A percentile compares a stretch with the other conserved stretches of the same genome.
phyloP scores from a whole-genome alignment of 2,329 filamentous ascomycete species.

The Botrytis aclada region DNA sequence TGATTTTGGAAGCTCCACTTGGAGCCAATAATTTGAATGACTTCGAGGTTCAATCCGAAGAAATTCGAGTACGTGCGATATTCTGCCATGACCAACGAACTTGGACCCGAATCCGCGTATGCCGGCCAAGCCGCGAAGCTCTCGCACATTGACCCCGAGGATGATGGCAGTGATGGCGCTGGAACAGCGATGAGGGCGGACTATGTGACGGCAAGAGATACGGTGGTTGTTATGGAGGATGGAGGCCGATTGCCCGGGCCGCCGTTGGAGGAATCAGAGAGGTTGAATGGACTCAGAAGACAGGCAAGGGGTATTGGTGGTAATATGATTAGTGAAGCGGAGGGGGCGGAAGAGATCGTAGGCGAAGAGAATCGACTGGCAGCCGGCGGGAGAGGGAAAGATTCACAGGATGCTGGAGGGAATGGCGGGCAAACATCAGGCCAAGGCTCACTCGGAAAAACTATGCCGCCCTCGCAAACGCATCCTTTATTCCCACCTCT shows the following conservation, averaged over 20 bases:
- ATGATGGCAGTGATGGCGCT: conserved; percentile 28
- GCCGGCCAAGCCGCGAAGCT: conserved; percentile 59
- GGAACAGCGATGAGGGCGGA: conserved; percentile 58
- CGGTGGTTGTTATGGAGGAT: conserved; percentile 66
- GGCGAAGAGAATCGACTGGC: conserved; percentile 31
- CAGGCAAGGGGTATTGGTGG: conserved; percentile 39
- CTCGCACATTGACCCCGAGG: conserved; percentile 40
- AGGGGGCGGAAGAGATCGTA: conserved; percentile 35
- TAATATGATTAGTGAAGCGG: conserved; percentile 39
- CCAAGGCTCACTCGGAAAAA: conserved; percentile 45
- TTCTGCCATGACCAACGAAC: conserved; percentile 7
- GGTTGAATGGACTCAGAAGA: conserved; percentile 62
- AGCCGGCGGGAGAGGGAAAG: neutral
- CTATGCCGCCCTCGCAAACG: conserved; percentile 64
- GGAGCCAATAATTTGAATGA: conserved; percentile 12
- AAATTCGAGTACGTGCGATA: conserved; percentile 17
- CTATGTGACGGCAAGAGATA: conserved; percentile 68
- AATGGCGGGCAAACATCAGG: conserved; percentile 44
- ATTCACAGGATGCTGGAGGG: conserved; percentile 23
- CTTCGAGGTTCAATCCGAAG: conserved; percentile 5
- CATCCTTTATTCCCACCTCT: conserved; percentile 82
- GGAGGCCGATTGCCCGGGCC: conserved; percentile 66
- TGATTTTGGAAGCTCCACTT: conserved; percentile 5
- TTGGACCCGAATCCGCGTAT: conserved; percentile 40
- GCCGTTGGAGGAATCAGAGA: conserved; percentile 66